phyloP scores from a whole-genome alignment of 108 stramenopile genomes.

The Schizochytrium sp. region DNA sequence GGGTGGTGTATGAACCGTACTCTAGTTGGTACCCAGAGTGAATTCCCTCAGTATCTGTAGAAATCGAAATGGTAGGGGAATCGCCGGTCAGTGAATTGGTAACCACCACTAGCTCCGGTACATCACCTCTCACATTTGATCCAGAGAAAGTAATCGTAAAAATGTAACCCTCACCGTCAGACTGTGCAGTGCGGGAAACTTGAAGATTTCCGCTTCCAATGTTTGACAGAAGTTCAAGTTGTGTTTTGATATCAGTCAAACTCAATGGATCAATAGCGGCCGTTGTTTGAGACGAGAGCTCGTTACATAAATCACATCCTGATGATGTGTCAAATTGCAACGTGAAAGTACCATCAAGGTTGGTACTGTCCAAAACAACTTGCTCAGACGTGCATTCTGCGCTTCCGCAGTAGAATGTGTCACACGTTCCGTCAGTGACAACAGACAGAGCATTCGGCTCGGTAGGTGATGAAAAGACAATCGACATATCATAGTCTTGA shows the following conservation, averaged over 20 bases:
- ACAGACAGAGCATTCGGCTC: background rate
- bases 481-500: background rate
- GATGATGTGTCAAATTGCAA: conserved; percentile 78
- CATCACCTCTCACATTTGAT: conserved; percentile 78
- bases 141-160: conserved; percentile 82
- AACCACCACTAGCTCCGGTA: conserved; percentile 66
- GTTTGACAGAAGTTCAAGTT: conserved; percentile 62
- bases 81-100: background rate
- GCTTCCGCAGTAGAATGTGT: background rate
- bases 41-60: background rate
- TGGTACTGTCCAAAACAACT: conserved; percentile 68
- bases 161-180: background rate
- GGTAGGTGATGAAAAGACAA: background rate
- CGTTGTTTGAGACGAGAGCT: background rate
- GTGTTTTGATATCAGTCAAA: conserved; percentile 21
- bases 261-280: conserved; percentile 55
- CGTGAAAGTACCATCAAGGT: conserved; percentile 77
- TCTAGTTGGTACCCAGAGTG: background rate
- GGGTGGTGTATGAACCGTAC: background rate
- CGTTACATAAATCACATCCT: conserved; percentile 52
- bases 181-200: conserved; percentile 58
- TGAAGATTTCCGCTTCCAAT: conserved; percentile 59
- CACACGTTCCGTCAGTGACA: background rate
- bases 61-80: background rate
- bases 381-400: conserved; percentile 40